These are phyloP conservation scores for Fusarium nanum DNA, from an alignment of 2,329 filamentous ascomycete genomes.

Conservation along the genomic window DNA sequence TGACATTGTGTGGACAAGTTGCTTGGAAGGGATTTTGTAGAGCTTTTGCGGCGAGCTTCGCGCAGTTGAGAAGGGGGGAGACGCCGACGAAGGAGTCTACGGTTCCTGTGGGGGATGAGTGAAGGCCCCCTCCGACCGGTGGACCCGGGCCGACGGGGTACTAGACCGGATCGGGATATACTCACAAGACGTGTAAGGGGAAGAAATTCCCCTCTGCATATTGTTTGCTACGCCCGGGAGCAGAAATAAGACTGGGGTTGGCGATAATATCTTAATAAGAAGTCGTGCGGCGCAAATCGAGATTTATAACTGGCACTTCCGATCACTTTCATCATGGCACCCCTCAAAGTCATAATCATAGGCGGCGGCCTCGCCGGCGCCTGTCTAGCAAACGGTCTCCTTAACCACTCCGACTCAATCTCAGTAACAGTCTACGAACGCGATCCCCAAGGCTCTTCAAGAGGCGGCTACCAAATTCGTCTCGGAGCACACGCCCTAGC, in stretches of 20 bases:
- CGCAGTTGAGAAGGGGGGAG: background rate
- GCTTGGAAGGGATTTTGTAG: background rate
- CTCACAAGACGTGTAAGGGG: accelerated
- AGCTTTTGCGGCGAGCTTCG: background rate
- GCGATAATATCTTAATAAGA: no score
- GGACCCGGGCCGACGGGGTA: background rate
- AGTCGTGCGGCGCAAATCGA: background rate
- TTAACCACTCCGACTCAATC: background rate
- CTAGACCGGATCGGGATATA: accelerated
- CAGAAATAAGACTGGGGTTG: no score
- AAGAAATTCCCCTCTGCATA: accelerated
- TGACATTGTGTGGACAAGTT: background rate
- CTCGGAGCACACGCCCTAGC: accelerated
- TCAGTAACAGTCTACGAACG: background rate
- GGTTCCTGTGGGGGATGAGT: background rate
- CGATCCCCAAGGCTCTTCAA: background rate
- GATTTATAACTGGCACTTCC: no score
- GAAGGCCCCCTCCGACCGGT: background rate
- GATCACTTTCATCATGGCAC: background rate
- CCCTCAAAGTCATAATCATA: background rate
- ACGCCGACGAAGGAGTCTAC: background rate
- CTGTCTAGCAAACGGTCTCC: background rate
- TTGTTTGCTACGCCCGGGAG: accelerated
- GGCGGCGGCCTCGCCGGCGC: background rate
- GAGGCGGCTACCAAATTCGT: background rate